Evolutionary conservation across 371 early-diverging fungal genomes (phyloP).

Genomic region (Lichtheimia ornata): DNA sequence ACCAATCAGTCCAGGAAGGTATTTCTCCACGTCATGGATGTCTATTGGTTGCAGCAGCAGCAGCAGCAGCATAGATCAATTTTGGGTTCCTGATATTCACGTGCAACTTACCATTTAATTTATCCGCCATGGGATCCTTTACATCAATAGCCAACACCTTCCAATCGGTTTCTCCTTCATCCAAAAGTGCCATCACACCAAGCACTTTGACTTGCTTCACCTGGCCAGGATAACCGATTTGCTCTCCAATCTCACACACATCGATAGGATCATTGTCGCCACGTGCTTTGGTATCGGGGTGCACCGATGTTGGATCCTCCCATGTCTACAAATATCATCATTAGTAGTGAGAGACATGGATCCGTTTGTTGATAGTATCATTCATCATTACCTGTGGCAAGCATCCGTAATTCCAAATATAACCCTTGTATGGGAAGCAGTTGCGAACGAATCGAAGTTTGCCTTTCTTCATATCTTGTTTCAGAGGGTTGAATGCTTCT

Average conservation of each 20-base stretch:
- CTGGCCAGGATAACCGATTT: conserved; percentile 83
- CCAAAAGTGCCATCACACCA: conserved; percentile 93
- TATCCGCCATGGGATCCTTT: conserved; percentile 86
- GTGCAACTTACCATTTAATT: conserved; percentile 69
- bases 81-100: background rate
- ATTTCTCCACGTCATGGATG: conserved; percentile 95
- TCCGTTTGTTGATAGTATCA: background rate
- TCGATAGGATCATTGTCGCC: conserved; percentile 99
- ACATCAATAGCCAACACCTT: conserved; percentile 94
- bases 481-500: conserved; percentile 96
- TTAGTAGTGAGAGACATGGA: background rate
- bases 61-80: too few relatives aligned
- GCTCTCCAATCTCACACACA: conserved; percentile 93
- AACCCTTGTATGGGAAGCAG: conserved; percentile 99
- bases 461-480: conserved; percentile 99
- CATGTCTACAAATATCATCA: conserved; percentile 69
- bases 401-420: conserved; percentile 99
- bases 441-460: conserved; percentile 98
- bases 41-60: conserved; percentile 60
- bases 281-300: conserved; percentile 86
- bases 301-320: conserved; percentile 92
- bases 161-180: conserved; percentile 99
- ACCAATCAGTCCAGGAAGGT: conserved; percentile 93
- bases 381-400: conserved; percentile 77
- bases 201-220: conserved; percentile 97